Evolutionary conservation across 164 flowering plant species (phyloP).

Genomic region (Kalanchoe fedtschenkoi): DNA sequence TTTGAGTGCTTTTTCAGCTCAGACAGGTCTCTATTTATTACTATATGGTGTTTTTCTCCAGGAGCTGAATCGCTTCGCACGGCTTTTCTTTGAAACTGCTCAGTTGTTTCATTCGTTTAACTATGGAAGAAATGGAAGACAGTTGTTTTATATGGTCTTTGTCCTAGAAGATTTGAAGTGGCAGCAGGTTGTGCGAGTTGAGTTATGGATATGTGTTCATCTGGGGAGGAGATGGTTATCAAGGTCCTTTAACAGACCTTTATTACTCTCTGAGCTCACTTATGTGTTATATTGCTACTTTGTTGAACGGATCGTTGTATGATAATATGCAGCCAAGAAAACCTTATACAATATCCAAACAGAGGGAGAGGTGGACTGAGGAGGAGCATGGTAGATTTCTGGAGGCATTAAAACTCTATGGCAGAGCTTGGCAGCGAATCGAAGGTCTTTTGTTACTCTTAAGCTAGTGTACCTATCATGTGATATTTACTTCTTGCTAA

Average conservation of each 20-base stretch:
- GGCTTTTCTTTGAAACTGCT: too few species aligned
- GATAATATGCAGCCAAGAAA: conserved; percentile 56
- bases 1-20: conserved; percentile 5
- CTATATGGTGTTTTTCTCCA: background rate
- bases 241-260: conserved; percentile 29
- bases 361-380: conserved; percentile 96
- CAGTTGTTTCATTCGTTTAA: background rate
- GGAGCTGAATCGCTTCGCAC: background rate
- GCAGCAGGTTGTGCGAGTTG: conserved; percentile 16
- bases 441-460: conserved; percentile 47
- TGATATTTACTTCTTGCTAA: background rate
- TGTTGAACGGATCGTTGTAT: background rate
- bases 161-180: conserved; percentile 28
- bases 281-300: background rate
- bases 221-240: conserved; percentile 45
- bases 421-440: conserved; percentile 95
- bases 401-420: conserved; percentile 86
- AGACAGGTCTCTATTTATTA: conserved; percentile 27
- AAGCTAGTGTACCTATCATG: background rate
- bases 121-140: conserved; percentile 18
- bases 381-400: conserved; percentile 91
- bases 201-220: conserved; percentile 37
- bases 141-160: conserved; percentile 15
- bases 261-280: background rate
- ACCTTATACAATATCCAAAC: conserved; percentile 90